Conservation (phyloP, 164 flowering plant species). For the Platanus orientalis region DNA sequence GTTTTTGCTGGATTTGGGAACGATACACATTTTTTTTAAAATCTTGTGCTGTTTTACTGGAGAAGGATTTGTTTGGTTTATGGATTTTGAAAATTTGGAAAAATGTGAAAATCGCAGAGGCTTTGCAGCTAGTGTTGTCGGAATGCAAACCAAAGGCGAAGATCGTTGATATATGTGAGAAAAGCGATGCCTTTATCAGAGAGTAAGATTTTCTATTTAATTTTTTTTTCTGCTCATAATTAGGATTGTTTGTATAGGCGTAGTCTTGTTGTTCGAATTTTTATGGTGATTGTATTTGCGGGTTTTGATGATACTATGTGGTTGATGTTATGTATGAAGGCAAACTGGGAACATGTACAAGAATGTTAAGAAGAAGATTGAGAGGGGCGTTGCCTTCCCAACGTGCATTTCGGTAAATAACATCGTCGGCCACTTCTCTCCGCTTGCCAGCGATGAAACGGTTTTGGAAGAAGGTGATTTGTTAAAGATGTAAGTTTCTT, state of each 20-base stretch:
- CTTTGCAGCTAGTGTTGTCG: conserved; percentile 71
- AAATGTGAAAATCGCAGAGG: conserved; percentile 46
- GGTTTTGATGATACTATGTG: not conserved
- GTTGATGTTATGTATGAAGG: conserved; percentile 28
- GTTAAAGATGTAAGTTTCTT: conserved; percentile 64
- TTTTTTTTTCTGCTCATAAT: too few species aligned
- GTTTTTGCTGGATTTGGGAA: not conserved
- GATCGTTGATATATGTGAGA: conserved; percentile 83
- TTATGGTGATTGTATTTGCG: too few species aligned
- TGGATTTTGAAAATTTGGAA: not conserved
- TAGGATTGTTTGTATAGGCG: too few species aligned
- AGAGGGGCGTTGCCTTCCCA: conserved; percentile 91
- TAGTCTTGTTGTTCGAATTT: too few species aligned
- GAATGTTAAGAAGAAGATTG: conserved; percentile 91
- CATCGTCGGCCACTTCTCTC: conserved; percentile 83
- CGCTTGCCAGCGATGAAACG: conserved; percentile 82
- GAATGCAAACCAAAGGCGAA: conserved; percentile 79
- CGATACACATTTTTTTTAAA: too few species aligned
- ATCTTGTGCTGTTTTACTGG: not conserved
- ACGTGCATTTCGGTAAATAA: conserved; percentile 92
- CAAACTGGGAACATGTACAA: conserved; percentile 88
- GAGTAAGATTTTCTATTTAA: conserved; percentile 53
- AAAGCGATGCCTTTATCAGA: conserved; percentile 73
- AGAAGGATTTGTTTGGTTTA: too few species aligned
- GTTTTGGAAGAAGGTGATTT: conserved; percentile 80